Conservation (phyloP, 768 basidiomycete species). For the Cyathus striatus region DNA sequence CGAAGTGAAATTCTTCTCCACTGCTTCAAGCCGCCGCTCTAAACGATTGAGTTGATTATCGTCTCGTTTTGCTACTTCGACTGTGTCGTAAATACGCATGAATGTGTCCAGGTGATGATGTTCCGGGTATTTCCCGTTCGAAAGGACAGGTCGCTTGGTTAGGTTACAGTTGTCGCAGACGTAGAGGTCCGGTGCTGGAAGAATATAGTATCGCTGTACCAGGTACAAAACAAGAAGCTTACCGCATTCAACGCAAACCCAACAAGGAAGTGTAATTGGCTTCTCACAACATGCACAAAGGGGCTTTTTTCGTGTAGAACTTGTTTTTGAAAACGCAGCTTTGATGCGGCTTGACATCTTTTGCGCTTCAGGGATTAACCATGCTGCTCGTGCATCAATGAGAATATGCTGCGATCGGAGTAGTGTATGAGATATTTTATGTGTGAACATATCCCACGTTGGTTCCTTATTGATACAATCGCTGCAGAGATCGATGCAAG, state of each 20-base stretch:
- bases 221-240: constrained; percentile 1
- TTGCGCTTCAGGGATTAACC: constrained; percentile 19
- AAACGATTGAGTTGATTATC: no score
- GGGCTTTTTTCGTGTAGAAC: constrained; percentile 2
- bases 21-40: no score
- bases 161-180: no score
- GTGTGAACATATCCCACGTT: constrained; percentile 21
- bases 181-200: no score
- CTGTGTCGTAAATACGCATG: no score
- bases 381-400: constrained; percentile 24
- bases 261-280: constrained; percentile 15
- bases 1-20: no score
- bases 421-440: constrained; percentile 24
- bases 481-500: constrained; percentile 26
- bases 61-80: no score
- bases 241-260: constrained; percentile 18
- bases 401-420: constrained; percentile 24
- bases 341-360: constrained; percentile 18
- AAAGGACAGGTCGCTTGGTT: no score
- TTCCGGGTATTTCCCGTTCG: no score
- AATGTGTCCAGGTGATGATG: no score
- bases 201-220: no score
- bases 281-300: constrained; percentile 15
- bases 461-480: constrained; percentile 23
- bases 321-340: constrained; percentile 10